Evolutionary conservation across 2,329 filamentous ascomycete species (phyloP), one percentile per base, ranked within the genome.

Genomic region (Cercospora brassicicola): DNA sequence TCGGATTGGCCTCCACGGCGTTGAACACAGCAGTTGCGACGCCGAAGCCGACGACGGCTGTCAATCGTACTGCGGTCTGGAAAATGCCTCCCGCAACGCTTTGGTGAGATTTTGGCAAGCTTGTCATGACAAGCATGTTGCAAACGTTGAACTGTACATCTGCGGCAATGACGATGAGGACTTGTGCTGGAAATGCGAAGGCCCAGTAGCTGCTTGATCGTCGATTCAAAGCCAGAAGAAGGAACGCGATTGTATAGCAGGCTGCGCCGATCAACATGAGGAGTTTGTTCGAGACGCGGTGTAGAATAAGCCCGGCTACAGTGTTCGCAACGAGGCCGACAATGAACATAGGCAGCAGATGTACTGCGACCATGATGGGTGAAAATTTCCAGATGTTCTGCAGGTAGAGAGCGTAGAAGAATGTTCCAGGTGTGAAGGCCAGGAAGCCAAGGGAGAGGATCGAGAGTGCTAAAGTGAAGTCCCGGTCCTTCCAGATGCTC

Each of bases 91-190:
- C 64, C 3, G 64, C 64, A 15, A 66, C 51, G 33, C 64, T 66
- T 23, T 66, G 64, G 10, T 66, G 64, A 18, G 56, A 61, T 31
- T 61, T 33, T 13, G 64, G 64, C 9, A 66, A 23, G 39, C 64
- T 61, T n/a, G 64, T 66, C 64, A 66, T 66, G 42, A 60, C 59
- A 9, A 66, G 64, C 56, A 66, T 60, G n/a, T 59, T 66, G 36
- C 64, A 66, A 18, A 66, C 64, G 13, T 66, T 66, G 57, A 66
- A 59, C 20, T 66, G 64, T 4, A 66, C 31, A 11, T 66, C 64
- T 20, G 59, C 64, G n/a, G 64, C 64, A 9, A 62, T 42, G 28
- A 62, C 59, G 20, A 66, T 66, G 28, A 66, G 51, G 11, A 61
- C 23, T 30, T 61, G 64, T 6, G 64, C 64, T 4, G 64, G 64